Conservation (phyloP, 495 filamentous ascomycete species). For the Cercophora samala region DNA sequence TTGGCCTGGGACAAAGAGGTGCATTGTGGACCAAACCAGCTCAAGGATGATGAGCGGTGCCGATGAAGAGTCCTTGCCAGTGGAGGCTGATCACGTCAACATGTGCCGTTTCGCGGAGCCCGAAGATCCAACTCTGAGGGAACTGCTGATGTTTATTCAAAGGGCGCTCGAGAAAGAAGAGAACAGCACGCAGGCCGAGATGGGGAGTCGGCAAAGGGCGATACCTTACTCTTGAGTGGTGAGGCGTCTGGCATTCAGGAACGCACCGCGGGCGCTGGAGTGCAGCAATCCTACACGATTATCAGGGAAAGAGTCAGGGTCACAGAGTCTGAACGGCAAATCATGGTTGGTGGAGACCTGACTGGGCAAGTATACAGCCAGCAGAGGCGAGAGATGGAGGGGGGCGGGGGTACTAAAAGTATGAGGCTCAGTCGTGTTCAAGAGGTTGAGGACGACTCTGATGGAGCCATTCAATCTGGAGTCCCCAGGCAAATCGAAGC, state of each 20-base stretch:
- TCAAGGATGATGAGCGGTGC: not conserved
- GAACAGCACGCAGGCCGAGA: too few species aligned
- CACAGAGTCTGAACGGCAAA: not conserved
- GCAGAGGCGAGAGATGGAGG: not conserved
- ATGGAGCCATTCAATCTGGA: not conserved
- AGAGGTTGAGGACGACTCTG: not conserved
- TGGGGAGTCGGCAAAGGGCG: too few species aligned
- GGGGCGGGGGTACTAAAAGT: not conserved
- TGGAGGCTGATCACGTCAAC: not conserved
- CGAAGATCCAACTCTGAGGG: not conserved
- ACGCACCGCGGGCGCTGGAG: not conserved
- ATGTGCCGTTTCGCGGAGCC: not conserved
- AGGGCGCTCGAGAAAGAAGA: not conserved
- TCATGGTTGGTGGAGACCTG: not conserved
- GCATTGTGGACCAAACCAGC: slow-evolving; percentile 18
- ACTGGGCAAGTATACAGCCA: not conserved
- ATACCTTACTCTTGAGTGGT: not conserved
- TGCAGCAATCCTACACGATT: not conserved
- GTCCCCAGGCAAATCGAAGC: not conserved
- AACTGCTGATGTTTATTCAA: not conserved
- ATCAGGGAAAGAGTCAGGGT: not conserved
- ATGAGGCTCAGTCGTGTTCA: not conserved
- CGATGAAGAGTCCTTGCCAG: not conserved
- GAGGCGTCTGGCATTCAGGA: not conserved
- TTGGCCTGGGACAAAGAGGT: slow-evolving; percentile 10